A percentile compares a stretch with the other conserved stretches of the same genome.
phyloP scores from a whole-genome alignment of 139 green algal species.

The Mychonastes homosphaera region DNA sequence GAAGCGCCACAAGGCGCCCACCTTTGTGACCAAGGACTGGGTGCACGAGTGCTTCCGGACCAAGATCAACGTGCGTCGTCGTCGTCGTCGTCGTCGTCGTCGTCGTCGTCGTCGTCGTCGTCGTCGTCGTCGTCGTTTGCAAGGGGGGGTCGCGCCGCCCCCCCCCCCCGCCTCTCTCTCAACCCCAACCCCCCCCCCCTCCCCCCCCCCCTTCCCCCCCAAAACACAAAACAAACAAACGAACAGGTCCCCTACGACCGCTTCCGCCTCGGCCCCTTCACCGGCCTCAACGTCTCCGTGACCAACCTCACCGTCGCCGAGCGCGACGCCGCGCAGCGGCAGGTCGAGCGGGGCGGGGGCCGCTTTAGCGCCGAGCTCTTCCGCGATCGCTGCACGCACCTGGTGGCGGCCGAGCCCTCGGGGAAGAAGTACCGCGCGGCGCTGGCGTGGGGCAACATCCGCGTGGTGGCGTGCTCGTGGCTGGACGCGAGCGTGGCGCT shows the following conservation, averaged over 20 bases:
- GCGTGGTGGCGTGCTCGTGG: background rate
- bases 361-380: slow-evolving; percentile 9
- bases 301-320: slow-evolving; percentile 5
- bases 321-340: background rate
- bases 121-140: background rate
- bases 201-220: too few relatives aligned
- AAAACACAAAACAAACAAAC: too few relatives aligned
- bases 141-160: too few relatives aligned
- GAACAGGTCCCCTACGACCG: slow-evolving; percentile 1
- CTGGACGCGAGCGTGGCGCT: slow-evolving; percentile 1
- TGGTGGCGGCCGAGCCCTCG: slow-evolving; percentile 2
- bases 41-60: slow-evolving; percentile 4
- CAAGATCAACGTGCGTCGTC: background rate
- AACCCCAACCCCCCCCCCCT: too few relatives aligned
- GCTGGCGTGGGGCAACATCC: background rate
- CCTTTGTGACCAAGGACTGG: slow-evolving; percentile 15
- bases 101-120: background rate
- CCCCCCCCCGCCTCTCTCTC: too few relatives aligned
- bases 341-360: background rate
- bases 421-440: slow-evolving; percentile 9
- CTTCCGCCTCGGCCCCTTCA: background rate
- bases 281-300: slow-evolving; percentile 1
- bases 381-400: slow-evolving; percentile 14
- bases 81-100: background rate
- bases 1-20: too few relatives aligned